Base-by-base conservation (phyloP, 1,284 basidiomycete species). In the Grifola frondosa region DNA sequence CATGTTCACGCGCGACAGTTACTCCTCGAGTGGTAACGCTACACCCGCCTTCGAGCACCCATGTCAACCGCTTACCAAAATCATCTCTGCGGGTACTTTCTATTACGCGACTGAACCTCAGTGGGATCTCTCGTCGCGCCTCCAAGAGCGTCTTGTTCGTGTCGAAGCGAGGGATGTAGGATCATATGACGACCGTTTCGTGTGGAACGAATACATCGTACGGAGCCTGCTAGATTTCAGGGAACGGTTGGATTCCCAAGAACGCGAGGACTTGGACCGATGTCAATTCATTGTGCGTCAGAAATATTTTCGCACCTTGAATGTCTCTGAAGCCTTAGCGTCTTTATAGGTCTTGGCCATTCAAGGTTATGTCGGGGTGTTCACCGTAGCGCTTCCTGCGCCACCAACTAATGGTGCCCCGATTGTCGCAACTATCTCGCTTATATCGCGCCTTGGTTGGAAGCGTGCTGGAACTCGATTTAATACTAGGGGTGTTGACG, bases 381-480 rank as follows among this genome's bases (percentile, higher is more conserved):
- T 74, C 60, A 82, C 77, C 3, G 81, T 84, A 68, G 79, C 80
- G 16, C 67, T 90, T 20, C 84, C 86, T 30, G 79, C 78, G 21
- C 89, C 82, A 19, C 88, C 84, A 34, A 83, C 79, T 19, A 77
- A 83, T 59, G 86, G 83, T 8, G 61, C 74, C 32, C 85, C 82
- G 13, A 73, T 73, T 30, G 67, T 86, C 44, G 84, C 81, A 10
- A 85, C 85, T 2, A 66, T 96, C 13, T 82, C 85, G 3, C 67
- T 97, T 44, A 87, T 97, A 41, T 92, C 88, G 8, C 76, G 96
- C 20, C 74, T 99, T 7, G 89, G 94, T 24, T 96, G 91, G 84
- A 96, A 94, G 66, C 78, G 95, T 49, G 96, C 97, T 15, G 97
- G 97, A 2, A 98, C 97, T 15, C 82, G 97, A 23, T 99, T 97